These are phyloP conservation scores for Pholiota adiposa DNA, from an alignment of 1,284 basidiomycete genomes.

Conservation along the genomic window DNA sequence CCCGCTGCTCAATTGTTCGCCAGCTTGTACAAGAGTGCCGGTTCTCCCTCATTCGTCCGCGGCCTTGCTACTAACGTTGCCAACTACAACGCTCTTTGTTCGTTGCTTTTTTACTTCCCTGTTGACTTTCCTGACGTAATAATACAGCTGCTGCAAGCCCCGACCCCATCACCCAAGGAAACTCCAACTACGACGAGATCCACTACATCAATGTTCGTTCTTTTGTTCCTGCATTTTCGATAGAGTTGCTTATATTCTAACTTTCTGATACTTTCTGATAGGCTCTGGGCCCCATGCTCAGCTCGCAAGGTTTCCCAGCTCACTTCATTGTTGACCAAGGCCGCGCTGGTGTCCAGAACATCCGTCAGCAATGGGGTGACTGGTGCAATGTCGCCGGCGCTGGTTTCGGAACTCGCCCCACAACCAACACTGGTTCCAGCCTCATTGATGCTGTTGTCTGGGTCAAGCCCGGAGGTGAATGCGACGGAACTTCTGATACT, in stretches of 20 bases:
- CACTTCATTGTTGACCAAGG: slow-evolving; percentile 70
- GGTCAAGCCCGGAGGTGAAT: slow-evolving; percentile 74
- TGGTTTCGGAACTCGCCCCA: slow-evolving; percentile 65
- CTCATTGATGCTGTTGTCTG: slow-evolving; percentile 68
- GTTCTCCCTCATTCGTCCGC: slow-evolving; percentile 56
- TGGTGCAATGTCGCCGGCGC: slow-evolving; percentile 67
- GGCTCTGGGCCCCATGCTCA: slow-evolving; percentile 54
- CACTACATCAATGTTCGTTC: slow-evolving; percentile 59
- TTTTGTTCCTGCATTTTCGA: no score
- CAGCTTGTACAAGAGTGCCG: slow-evolving; percentile 51
- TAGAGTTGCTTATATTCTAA: no score
- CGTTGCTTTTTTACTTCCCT: slow-evolving; percentile 5
- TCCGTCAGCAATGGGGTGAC: slow-evolving; percentile 57
- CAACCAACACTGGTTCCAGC: slow-evolving; percentile 55
- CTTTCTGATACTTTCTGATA: slow-evolving; percentile 25
- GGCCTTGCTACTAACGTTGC: slow-evolving; percentile 69
- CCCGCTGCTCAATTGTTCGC: slow-evolving; percentile 62
- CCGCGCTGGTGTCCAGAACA: slow-evolving; percentile 64
- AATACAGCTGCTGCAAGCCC: slow-evolving; percentile 44
- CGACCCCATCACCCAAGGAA: slow-evolving; percentile 62
- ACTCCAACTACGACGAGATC: slow-evolving; percentile 65
- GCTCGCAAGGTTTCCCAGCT: slow-evolving; percentile 54
- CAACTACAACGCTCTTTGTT: slow-evolving; percentile 64
- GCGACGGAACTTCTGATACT: slow-evolving; percentile 65
- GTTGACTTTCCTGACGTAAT: slow-evolving; percentile 1